phyloP scores from a whole-genome alignment of 2,329 filamentous ascomycete genomes.

The Stemphylium vesicarium region DNA sequence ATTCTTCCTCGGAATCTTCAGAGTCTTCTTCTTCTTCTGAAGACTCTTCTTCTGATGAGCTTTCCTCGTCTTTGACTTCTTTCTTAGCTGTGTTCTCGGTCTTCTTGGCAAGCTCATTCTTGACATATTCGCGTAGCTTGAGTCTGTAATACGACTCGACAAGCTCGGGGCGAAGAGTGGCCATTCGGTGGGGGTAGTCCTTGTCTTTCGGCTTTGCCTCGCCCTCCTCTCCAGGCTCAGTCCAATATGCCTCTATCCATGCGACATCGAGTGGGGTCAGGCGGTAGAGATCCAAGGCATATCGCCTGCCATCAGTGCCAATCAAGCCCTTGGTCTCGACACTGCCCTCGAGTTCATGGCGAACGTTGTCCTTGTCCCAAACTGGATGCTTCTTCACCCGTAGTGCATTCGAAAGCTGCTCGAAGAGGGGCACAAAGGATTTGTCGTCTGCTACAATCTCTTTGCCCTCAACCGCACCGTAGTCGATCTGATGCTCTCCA shows the following conservation, averaged over 20 bases:
- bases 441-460: conserved; percentile 92
- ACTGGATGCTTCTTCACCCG: conserved; percentile 94
- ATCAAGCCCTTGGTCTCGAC: conserved; percentile 98
- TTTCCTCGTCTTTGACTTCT: conserved; percentile 44
- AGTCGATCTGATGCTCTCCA: conserved; percentile 98
- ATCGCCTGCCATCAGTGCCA: conserved; percentile 94
- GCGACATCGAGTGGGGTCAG: conserved; percentile 88
- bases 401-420: conserved; percentile 87
- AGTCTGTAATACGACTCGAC: conserved; percentile 83
- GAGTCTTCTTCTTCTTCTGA: conserved; percentile 27
- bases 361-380: conserved; percentile 94
- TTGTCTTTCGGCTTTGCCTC: conserved; percentile 57
- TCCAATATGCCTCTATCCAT: conserved; percentile 82
- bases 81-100: conserved; percentile 50
- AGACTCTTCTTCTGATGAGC: conserved; percentile 33
- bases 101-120: conserved; percentile 67
- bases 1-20: conserved; percentile 68
- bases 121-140: conserved; percentile 89
- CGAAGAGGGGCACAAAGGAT: conserved; percentile 81
- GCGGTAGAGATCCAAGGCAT: conserved; percentile 95
- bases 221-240: conserved; percentile 49
- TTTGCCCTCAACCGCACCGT: conserved; percentile 96
- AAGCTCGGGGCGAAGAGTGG: conserved; percentile 86
- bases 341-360: conserved; percentile 90
- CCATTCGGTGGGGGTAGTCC: conserved; percentile 93